Base-by-base conservation (phyloP, 169 alveolate genomes). In the Hepatocystis sp. region DNA sequence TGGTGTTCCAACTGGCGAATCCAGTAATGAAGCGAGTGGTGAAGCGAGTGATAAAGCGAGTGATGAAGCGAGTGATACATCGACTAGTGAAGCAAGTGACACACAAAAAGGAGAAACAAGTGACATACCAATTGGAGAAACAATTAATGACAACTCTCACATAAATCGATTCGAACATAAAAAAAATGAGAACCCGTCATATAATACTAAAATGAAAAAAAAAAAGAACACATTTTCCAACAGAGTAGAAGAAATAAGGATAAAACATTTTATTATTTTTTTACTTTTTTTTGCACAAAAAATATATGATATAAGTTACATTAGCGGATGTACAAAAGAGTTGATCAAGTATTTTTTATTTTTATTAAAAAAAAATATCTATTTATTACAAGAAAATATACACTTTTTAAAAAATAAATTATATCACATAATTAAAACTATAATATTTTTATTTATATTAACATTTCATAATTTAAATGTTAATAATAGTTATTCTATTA, bases 281-380 rank as follows among this genome's bases (percentile, higher is more conserved):
- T 36, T 71, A 25, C 58, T 71, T 21, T 46, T 81, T 8, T 61
- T 61, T 36, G 51, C 89, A 25, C 39, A 61, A 39, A 81, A 81
- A 49, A 81, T 63, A 61, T 81, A 61, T 32, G 89, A 81, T 44
- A 81, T 56, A 61, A 81, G 89, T 81, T 51, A 81, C 47, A 19
- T 81, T 61, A 81, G 49, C 32, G 89, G 89, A 66, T 60, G 61
- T 32, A 47, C 63, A 40, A 25, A 81, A 4, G 46, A 81, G 30
- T 40, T 65, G 7, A 21, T n/a, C n/a, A n/a, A n/a, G n/a, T n/a
- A n/a, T n/a, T n/a, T n/a, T n/a, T n/a, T n/a, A n/a, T n/a, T n/a
- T n/a, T n/a, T n/a, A n/a, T n/a, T 81, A 28, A 39, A 47, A 55
- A 52, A 17, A 7, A 61, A 47, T 51, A 40, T 63, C 11, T 56